Evolutionary conservation across 768 basidiomycete genomes (phyloP), one percentile per base, ranked within the genome.

Genomic region (Boletus fagicola): DNA sequence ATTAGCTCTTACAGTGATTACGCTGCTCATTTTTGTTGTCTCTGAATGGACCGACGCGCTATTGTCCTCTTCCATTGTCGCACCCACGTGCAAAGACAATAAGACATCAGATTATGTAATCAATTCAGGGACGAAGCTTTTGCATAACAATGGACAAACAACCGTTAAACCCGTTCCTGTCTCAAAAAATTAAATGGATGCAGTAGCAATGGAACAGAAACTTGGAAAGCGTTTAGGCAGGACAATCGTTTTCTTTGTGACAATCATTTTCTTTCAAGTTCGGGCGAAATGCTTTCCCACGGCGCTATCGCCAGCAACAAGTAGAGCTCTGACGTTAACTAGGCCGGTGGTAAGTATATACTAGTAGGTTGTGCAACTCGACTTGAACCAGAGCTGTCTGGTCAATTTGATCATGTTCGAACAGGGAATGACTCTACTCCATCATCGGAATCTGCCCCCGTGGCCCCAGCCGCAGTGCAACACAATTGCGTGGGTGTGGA

Each of bases 81-180:
- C 24, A n/a, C 24, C 44, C 65, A 61, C 56, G 61, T 59, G 62
- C 26, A 48, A 46, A 64, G 58, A 68, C 66, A 70, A 72, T 70
- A 68, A 59, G 51, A 58, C 5, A n/a, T 7, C 11, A 0, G 38
- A 53, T 61, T 57, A 58, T 4, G 48, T 64, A 62, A 70, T 48
- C 4, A 8, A 16, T 3, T 18, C 55, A 56, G 39, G 67, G 31
- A 66, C 67, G 56, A 59, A 49, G 62, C 38, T 55, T 31, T 60
- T 57, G 63, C 44, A 65, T 40, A 68, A 68, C 61, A 70, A 54
- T 52, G 40, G 40, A 53, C 65, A 64, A 64, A 59, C 56, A 57
- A 57, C 10, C 30, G n/a, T 30, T 7, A 4, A 30, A 8, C n/a
- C 1, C 20, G n/a, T 45, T 44, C 22, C 6, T 13, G 36, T 39